These are phyloP conservation scores for Tillandsia leiboldiana DNA, from an alignment of 176 grass and related monocot genomes.

Conservation along the genomic window DNA sequence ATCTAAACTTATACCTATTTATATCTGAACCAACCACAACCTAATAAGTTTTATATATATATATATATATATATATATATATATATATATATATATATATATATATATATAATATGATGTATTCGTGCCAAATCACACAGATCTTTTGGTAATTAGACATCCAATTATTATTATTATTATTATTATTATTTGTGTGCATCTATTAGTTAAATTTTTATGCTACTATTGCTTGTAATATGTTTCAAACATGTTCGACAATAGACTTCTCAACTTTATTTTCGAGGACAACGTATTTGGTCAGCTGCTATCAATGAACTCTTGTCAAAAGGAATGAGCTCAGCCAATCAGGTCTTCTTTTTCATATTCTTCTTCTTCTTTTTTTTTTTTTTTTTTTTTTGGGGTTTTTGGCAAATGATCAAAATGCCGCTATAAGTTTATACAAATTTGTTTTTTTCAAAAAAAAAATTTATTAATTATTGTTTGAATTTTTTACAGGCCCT, in stretches of 20 bases:
- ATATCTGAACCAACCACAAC: no score
- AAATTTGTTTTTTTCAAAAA: no score
- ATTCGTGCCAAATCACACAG: no score
- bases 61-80: no score
- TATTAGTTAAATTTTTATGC: not conserved
- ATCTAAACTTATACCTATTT: no score
- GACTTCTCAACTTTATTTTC: conserved; percentile 41
- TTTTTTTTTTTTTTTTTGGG: no score
- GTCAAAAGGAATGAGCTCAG: conserved; percentile 57
- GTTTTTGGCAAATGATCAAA: not conserved
- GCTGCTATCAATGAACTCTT: conserved; percentile 52
- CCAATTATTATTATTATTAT: no score
- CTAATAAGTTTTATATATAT: no score
- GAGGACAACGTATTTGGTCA: conserved; percentile 79
- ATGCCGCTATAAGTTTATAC: no score
- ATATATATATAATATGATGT: not conserved
- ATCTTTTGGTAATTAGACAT: no score
- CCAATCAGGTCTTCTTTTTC: conserved; percentile 18
- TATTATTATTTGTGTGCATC: not conserved
- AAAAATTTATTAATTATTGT: no score
- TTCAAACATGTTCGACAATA: conserved; percentile 7
- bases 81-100: no score
- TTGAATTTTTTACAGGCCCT: conserved; percentile 24
- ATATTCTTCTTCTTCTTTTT: not conserved
- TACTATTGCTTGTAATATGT: not conserved